Evolutionary conservation across 1,284 basidiomycete genomes (phyloP).

Genomic region (Marasmius oreades): DNA sequence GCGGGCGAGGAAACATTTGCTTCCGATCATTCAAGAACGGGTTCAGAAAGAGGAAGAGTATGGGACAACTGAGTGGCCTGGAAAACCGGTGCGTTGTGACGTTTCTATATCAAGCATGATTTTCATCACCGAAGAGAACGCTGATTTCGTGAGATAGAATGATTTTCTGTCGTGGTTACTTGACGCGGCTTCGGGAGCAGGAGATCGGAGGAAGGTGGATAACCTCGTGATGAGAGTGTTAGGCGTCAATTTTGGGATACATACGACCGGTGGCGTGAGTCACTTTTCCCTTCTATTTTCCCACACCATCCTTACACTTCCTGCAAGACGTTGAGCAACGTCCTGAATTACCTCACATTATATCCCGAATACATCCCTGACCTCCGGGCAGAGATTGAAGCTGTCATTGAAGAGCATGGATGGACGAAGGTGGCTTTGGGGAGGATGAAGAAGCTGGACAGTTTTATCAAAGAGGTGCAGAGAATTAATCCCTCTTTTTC

Average conservation of each 20-base stretch:
- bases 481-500: conserved; percentile 11
- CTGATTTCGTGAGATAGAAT: too few species aligned
- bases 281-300: not conserved
- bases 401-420: conserved; percentile 29
- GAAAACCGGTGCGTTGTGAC: not conserved
- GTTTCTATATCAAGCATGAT: not conserved
- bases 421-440: conserved; percentile 38
- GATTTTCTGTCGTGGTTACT: too few species aligned
- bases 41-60: not conserved
- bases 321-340: conserved; percentile 28
- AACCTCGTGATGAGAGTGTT: too few species aligned
- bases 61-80: too few species aligned
- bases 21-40: not conserved
- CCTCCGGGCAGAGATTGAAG: conserved; percentile 41
- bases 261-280: not conserved
- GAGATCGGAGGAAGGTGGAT: too few species aligned
- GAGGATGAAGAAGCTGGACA: conserved; percentile 39
- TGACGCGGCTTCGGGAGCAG: too few species aligned
- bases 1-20: not conserved
- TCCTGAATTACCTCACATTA: conserved; percentile 36
- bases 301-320: not conserved
- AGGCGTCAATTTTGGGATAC: too few species aligned
- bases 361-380: conserved; percentile 34
- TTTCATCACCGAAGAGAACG: too few species aligned
- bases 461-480: conserved; percentile 30